Base-by-base conservation (phyloP, 768 basidiomycete genomes). In the Termitomyces sp. region DNA sequence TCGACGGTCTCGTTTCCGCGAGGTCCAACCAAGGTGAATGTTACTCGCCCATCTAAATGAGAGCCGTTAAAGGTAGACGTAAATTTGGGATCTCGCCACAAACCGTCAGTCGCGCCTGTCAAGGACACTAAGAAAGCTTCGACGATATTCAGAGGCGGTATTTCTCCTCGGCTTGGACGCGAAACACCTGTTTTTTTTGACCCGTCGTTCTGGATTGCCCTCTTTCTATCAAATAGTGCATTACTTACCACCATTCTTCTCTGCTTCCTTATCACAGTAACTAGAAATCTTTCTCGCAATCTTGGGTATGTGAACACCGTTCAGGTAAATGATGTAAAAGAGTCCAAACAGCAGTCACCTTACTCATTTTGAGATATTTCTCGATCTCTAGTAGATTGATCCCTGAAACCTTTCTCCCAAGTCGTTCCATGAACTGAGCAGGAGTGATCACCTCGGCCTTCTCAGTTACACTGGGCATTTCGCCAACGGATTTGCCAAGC, bases 341-440 rank as follows among this genome's bases (percentile, higher is more conserved):
- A 55, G 32, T 22, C 46, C 14, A 10, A 37, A 46, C 2, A 5
- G 26, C n/a, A 72, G 67, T 73, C 73, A 80, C 92, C 80, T 94
- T 96, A 69, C 93, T 95, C 59, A 76, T 81, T 67, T 81, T 86
- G 55, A 98, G 72, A 72, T 97, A 98, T 10, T 72, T 71, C 62
- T 88, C 89, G 22, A 97, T 80, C 68, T 93, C 92, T 54, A 95
- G 73, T 36, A 96, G 69, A 67, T 97, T 96, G 62, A 95, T 81
- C 9, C 86, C 88, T 52, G 82, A 81, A 26, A 79, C 84, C 67
- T 81, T 88, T 61, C 76, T 75, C 1, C 91, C 93, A 9, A 94
- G 70, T 52, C 75, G 75, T 27, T 79, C 76, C 64, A 89, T 78
- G 2, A 98, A 74, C 31, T 84, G 78, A 6, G 80, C 79, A 2